These are phyloP conservation scores for Leccinum subrobustum DNA, from an alignment of 1,284 basidiomycete genomes.

Conservation along the genomic window DNA sequence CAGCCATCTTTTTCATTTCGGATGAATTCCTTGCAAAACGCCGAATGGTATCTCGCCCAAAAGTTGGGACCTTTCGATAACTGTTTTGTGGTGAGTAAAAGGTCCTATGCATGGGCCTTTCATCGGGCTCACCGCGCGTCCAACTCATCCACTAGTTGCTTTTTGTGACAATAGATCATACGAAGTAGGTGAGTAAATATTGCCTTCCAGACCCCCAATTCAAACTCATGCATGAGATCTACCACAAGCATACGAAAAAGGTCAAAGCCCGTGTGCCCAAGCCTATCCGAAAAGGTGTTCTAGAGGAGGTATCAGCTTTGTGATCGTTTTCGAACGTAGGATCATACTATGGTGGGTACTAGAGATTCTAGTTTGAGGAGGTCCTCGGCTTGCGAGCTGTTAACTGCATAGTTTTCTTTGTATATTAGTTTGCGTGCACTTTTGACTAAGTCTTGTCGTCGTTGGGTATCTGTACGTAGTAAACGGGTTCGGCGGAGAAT, in stretches of 20 bases:
- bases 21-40: background rate
- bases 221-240: background rate
- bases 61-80: background rate
- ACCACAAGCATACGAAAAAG: background rate
- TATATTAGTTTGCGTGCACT: background rate
- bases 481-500: background rate
- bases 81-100: background rate
- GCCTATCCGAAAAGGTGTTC: background rate
- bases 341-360: background rate
- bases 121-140: background rate
- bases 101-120: background rate
- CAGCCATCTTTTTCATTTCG: background rate
- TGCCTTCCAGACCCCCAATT: background rate
- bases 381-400: background rate
- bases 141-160: background rate
- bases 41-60: background rate
- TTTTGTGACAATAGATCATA: background rate
- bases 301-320: background rate
- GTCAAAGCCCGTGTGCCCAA: background rate
- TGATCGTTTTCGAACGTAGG: background rate
- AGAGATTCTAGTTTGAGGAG: background rate
- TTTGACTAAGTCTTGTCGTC: background rate
- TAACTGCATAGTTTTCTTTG: background rate
- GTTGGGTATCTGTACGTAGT: background rate
- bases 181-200: background rate